These are phyloP conservation scores for Trichosporon faecale DNA, from an alignment of 1,284 basidiomycete species.

Conservation along the genomic window DNA sequence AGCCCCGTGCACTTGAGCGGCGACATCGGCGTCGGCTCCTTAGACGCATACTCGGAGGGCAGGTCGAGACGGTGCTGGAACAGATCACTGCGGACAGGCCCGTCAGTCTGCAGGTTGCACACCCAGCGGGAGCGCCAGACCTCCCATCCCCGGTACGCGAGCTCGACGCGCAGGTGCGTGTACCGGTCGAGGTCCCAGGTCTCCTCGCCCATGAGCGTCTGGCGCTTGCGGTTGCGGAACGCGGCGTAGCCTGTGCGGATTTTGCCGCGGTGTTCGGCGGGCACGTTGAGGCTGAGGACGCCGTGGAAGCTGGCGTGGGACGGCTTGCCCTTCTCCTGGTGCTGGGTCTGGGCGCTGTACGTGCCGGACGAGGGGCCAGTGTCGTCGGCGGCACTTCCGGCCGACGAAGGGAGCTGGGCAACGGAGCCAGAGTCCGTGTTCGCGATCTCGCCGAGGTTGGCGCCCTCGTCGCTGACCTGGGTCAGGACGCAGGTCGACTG, in stretches of 20 bases:
- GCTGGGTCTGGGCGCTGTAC: not conserved
- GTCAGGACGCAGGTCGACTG: constrained; percentile 38
- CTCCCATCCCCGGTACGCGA: constrained; percentile 51
- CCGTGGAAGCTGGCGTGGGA: constrained; percentile 46
- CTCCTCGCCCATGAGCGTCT: constrained; percentile 54
- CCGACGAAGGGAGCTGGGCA: not conserved
- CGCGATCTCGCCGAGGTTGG: not conserved
- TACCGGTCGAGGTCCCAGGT: constrained; percentile 55
- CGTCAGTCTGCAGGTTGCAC: constrained; percentile 56
- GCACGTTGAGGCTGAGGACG: constrained; percentile 45
- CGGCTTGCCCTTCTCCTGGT: not conserved
- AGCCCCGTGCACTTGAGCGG: constrained; percentile 29
- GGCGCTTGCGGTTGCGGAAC: constrained; percentile 54
- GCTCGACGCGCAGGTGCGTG: constrained; percentile 53
- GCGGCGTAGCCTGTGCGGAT: constrained; percentile 56
- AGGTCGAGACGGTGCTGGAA: constrained; percentile 56
- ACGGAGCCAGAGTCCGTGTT: not conserved
- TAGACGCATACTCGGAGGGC: constrained; percentile 34
- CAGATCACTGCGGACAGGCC: constrained; percentile 55
- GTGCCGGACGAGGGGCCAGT: not conserved
- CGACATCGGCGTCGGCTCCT: constrained; percentile 29
- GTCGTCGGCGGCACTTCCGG: not conserved
- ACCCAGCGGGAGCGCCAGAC: constrained; percentile 53
- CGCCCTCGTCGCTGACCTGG: constrained; percentile 23
- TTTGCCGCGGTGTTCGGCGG: constrained; percentile 37